Conservation (phyloP, 2,329 filamentous ascomycete genomes). For the Shiraia sp. region DNA sequence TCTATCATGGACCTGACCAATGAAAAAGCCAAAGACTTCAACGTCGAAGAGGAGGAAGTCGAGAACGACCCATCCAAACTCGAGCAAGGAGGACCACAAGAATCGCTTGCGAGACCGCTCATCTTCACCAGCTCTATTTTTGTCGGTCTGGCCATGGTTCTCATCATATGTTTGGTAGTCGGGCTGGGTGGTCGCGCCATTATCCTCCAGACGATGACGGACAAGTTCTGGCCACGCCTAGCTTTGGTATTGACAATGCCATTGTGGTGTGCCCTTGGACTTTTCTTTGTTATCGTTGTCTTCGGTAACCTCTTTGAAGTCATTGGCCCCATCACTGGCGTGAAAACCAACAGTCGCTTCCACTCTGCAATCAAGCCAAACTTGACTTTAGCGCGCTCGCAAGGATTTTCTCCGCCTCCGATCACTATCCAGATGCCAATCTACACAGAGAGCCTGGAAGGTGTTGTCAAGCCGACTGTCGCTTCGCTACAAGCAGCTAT, state of each 20-base stretch:
- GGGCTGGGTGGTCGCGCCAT: conserved; percentile 60
- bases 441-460: conserved; percentile 78
- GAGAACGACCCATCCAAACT: conserved; percentile 38
- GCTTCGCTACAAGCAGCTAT: conserved; percentile 71
- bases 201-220: conserved; percentile 57
- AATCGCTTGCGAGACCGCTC: conserved; percentile 51
- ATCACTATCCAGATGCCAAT: conserved; percentile 79
- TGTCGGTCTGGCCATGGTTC: conserved; percentile 56
- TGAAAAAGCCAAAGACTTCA: conserved; percentile 23
- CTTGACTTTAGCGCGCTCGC: conserved; percentile 52
- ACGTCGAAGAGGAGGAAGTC: conserved; percentile 35
- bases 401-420: conserved; percentile 65
- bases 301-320: conserved; percentile 53
- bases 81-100: conserved; percentile 22
- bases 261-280: conserved; percentile 60
- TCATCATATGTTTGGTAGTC: conserved; percentile 56
- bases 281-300: conserved; percentile 20
- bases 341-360: conserved; percentile 76
- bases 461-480: conserved; percentile 75
- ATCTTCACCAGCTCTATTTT: conserved; percentile 60
- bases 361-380: conserved; percentile 64
- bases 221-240: conserved; percentile 57
- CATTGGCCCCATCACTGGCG: conserved; percentile 74
- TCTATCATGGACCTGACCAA: conserved; percentile 14
- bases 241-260: conserved; percentile 54